Evolutionary conservation across 2,329 filamentous ascomycete species (phyloP).

Genomic region (Achaetomium macrosporum): DNA sequence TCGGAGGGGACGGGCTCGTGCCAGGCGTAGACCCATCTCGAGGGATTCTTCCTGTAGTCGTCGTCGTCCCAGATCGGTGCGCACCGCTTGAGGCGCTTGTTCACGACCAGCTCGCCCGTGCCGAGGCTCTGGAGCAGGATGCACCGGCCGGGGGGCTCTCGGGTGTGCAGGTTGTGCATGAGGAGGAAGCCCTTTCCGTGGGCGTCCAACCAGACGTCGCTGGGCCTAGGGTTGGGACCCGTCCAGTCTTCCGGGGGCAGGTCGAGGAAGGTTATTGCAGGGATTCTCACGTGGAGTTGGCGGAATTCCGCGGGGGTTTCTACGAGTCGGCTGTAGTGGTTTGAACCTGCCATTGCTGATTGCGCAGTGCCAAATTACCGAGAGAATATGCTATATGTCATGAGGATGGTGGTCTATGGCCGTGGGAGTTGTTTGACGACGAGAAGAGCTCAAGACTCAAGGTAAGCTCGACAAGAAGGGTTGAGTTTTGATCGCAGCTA

Average conservation of each 20-base stretch:
- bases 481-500: no score
- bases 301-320: not conserved
- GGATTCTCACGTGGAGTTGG: constrained; percentile 3
- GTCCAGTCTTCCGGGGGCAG: not conserved
- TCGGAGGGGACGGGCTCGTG: not conserved
- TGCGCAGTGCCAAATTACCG: no score
- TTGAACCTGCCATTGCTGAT: no score
- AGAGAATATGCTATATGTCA: no score
- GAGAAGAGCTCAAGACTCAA: no score
- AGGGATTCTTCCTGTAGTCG: fast-evolving
- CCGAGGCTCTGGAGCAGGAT: constrained; percentile 8
- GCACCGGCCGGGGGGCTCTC: not conserved
- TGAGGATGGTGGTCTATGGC: no score
- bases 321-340: no score
- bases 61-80: not conserved
- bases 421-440: no score
- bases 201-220: constrained; percentile 1
- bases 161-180: not conserved
- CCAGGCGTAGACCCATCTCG: no score
- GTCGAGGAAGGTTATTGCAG: not conserved
- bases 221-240: not conserved
- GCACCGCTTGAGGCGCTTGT: constrained; percentile 4
- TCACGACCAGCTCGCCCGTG: constrained; percentile 5
- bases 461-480: no score
- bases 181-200: constrained; percentile 8